Base-by-base conservation (phyloP, 2,329 filamentous ascomycete genomes). In the Chalaropsis thielavioides region DNA sequence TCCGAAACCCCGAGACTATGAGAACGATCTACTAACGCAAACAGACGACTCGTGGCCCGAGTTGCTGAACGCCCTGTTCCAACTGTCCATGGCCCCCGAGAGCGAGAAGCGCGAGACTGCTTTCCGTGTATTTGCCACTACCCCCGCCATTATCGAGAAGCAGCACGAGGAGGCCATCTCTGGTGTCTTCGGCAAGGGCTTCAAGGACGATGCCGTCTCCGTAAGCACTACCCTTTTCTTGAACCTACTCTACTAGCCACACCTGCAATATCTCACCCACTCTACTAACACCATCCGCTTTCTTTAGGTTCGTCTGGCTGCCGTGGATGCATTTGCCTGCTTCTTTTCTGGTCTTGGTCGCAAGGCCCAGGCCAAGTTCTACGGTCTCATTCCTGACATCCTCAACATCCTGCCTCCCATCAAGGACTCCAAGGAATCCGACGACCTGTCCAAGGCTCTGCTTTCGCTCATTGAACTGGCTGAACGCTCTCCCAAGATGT, bases 401-500 rank as follows among this genome's bases (percentile, higher is more conserved):
- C 85, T 99, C 66, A 96, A 96, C 74, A 92, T 96, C 67, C 81
- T 99, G 2, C 91, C 92, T 7, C 94, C 94, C 0, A 86, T 99
- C 74, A 96, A 96, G 76, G 90, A 96, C 69, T 84, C 88, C 1
- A 84, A 88, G 69, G 90, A 99, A 72, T 94, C 90, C 13, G 92
- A 96, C 15, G 87, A 95, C 69, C 83, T 99, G 17, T 92, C 90
- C 69, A 91, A 91, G 73, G 92, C 92, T 24, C 84, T 99, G 51
- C 80, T 96, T 65, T 88, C 92, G 27, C 81, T 99, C 60, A 96
- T 99, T 71, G 94, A 97, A 69, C 81, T 99, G 64, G 94, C 94
- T 46, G 94, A 97, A 75, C 83, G 88, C n/a, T 88, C 90, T 24
- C 91, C 92, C 24, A 95, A 94, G 77, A 97, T 97, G 92, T 99